A percentile compares a stretch with the other conserved stretches of the same genome.
phyloP scores from a whole-genome alignment of 2,329 filamentous ascomycete species.

The Penicillium paneum region DNA sequence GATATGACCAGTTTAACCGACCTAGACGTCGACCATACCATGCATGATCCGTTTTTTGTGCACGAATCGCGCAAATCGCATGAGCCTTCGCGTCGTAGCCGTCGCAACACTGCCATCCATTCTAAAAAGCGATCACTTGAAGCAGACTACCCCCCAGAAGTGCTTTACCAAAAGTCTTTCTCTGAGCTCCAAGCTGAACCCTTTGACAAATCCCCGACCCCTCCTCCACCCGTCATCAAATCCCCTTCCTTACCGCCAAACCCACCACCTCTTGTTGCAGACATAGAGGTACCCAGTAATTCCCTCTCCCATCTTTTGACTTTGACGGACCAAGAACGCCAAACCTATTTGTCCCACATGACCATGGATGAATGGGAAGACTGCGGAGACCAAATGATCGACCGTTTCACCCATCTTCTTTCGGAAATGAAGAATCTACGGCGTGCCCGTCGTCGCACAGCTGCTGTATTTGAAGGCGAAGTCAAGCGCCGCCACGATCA shows the following conservation, averaged over 20 bases:
- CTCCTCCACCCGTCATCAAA: slow-evolving; percentile 24
- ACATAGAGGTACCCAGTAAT: slow-evolving; percentile 28
- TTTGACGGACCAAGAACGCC: slow-evolving; percentile 42
- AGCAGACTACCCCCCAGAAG: slow-evolving; percentile 48
- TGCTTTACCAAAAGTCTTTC: slow-evolving; percentile 48
- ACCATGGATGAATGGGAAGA: slow-evolving; percentile 59
- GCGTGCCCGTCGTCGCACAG: slow-evolving; percentile 53
- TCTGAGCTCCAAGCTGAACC: slow-evolving; percentile 49
- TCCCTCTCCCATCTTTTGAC: slow-evolving; percentile 39
- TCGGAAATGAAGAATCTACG: slow-evolving; percentile 52
- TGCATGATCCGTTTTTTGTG: slow-evolving; percentile 33
- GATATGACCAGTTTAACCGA: slow-evolving; percentile 34
- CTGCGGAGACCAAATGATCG: slow-evolving; percentile 59
- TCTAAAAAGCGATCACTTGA: slow-evolving; percentile 34
- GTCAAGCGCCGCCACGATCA: slow-evolving; percentile 52
- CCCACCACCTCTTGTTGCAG: slow-evolving; percentile 17
- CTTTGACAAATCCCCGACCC: slow-evolving; percentile 46
- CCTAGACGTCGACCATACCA: slow-evolving; percentile 29
- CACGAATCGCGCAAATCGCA: slow-evolving; percentile 11
- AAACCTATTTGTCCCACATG: slow-evolving; percentile 52
- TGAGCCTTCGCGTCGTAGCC: slow-evolving; percentile 15
- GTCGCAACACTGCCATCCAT: slow-evolving; percentile 24
- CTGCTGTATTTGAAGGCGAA: slow-evolving; percentile 54
- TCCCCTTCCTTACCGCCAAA: slow-evolving; percentile 20
- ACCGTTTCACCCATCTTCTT: slow-evolving; percentile 52